These are phyloP conservation scores for Peziza echinospora DNA, from an alignment of 495 filamentous ascomycete genomes.

Conservation along the genomic window DNA sequence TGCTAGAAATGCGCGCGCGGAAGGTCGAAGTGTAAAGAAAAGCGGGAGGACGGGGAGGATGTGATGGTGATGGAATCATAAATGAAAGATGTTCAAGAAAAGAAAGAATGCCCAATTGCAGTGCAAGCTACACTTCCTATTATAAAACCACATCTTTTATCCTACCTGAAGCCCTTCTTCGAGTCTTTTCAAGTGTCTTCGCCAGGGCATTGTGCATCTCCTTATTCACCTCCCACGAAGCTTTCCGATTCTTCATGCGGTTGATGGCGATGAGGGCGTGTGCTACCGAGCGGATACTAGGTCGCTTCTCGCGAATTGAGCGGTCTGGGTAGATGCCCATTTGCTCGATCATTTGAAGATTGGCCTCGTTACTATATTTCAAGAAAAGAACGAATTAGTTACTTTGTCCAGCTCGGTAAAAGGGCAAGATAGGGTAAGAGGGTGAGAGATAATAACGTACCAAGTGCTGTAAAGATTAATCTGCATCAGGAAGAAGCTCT, in stretches of 20 bases:
- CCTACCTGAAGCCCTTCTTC: neutral
- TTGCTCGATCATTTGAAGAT: conserved; percentile 58
- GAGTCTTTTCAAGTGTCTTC: neutral
- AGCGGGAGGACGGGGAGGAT: too few relatives aligned
- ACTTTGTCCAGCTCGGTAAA: conserved; percentile 13
- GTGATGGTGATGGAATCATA: too few relatives aligned
- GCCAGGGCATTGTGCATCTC: neutral
- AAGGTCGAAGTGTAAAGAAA: too few relatives aligned
- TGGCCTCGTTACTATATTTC: conserved; percentile 59
- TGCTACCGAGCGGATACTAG: conserved; percentile 18
- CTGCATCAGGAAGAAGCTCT: conserved; percentile 57
- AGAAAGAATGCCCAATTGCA: too few relatives aligned
- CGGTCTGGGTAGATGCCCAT: conserved; percentile 43
- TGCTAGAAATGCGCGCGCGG: too few relatives aligned
- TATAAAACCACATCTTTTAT: neutral
- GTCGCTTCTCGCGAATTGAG: conserved; percentile 22
- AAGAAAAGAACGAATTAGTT: conserved; percentile 4
- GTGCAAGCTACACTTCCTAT: too few relatives aligned
- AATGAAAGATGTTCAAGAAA: too few relatives aligned
- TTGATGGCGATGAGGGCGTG: conserved; percentile 16
- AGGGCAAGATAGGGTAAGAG: conserved; percentile 3
- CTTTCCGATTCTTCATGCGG: conserved; percentile 11
- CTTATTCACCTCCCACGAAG: neutral
- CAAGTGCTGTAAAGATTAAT: conserved; percentile 63
- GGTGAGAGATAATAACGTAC: conserved; percentile 38